Evolutionary conservation across 139 green algal species (phyloP).

Genomic region (Micromonas pusilla): DNA sequence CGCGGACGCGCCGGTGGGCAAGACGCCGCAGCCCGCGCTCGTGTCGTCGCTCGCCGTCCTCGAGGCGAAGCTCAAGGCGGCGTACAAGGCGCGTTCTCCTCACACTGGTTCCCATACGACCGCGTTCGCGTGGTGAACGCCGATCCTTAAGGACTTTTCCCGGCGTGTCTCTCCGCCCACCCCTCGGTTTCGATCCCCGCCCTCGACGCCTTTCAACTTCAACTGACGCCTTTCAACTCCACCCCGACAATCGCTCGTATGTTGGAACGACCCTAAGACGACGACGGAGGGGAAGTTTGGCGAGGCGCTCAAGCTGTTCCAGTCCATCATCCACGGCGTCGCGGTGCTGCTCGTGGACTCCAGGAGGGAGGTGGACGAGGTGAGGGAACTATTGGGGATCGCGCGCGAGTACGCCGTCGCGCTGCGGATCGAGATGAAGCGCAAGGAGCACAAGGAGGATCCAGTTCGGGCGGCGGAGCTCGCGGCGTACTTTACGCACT

Average conservation of each 20-base stretch:
- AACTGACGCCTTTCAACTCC: no score
- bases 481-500: constrained; percentile 98
- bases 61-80: constrained; percentile 52
- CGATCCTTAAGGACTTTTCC: no score
- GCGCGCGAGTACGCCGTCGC: constrained; percentile 86
- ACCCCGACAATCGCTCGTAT: no score
- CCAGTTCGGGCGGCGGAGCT: constrained; percentile 75
- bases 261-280: no score
- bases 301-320: constrained; percentile 80
- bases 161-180: no score
- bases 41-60: constrained; percentile 58
- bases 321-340: constrained; percentile 75
- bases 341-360: constrained; percentile 83
- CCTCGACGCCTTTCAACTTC: no score
- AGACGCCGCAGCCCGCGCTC: constrained; percentile 51
- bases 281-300: constrained; percentile 97
- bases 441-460: constrained; percentile 73
- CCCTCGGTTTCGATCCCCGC: no score
- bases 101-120: no score
- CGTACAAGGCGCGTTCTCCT: no score
- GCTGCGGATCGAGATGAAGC: constrained; percentile 81
- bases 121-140: no score
- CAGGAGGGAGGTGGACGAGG: constrained; percentile 83
- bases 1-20: background rate
- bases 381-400: constrained; percentile 92